Conservation (phyloP, 371 early-diverging fungal genomes). For the Entomophthora muscae region DNA sequence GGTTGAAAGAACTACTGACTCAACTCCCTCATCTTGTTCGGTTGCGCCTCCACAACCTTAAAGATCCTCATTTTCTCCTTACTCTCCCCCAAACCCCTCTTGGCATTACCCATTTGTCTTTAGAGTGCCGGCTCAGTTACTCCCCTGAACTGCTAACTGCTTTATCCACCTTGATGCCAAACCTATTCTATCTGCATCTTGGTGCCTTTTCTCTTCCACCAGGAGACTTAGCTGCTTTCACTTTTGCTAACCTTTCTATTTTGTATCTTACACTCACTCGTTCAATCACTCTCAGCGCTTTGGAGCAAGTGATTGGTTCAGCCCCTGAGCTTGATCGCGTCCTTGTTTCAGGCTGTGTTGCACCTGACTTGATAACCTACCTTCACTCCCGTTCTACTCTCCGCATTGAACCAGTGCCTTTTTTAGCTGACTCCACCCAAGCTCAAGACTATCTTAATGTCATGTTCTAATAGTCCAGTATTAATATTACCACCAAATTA, state of each 20-base stretch:
- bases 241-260: not conserved
- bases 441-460: not conserved
- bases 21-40: not conserved
- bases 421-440: not conserved
- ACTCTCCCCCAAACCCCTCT: not conserved
- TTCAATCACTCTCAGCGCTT: not conserved
- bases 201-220: not conserved
- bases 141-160: not conserved
- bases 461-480: not conserved
- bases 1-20: not conserved
- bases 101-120: not conserved
- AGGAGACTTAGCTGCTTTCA: not conserved
- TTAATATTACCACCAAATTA: too few species aligned
- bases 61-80: not conserved
- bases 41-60: not conserved
- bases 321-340: not conserved
- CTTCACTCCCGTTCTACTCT: not conserved
- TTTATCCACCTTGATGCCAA: not conserved
- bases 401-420: not conserved
- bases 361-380: not conserved
- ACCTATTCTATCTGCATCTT: not conserved
- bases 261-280: not conserved
- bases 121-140: not conserved
- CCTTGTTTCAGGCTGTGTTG: not conserved
- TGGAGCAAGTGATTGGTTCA: not conserved